phyloP scores from a whole-genome alignment of 2,329 filamentous ascomycete genomes.

The Trichothecium roseum region DNA sequence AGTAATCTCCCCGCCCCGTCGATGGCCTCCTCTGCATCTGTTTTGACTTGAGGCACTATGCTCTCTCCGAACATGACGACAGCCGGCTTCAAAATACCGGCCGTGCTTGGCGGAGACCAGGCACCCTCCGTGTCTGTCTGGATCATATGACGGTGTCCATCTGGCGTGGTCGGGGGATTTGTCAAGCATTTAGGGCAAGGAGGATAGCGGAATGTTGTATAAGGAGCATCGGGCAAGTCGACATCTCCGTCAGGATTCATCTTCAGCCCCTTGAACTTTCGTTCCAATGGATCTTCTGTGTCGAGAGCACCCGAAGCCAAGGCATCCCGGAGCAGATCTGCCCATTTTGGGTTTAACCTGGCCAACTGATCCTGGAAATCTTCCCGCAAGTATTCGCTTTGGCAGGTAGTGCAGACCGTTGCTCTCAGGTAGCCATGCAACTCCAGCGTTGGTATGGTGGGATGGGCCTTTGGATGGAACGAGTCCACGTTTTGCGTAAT shows the following conservation, averaged over 20 bases:
- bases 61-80: conserved; percentile 97
- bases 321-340: conserved; percentile 61
- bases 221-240: conserved; percentile 76
- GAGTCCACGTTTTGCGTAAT: conserved; percentile 98
- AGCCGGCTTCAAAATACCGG: conserved; percentile 80
- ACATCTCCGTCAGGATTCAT: conserved; percentile 94
- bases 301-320: conserved; percentile 65
- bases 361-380: conserved; percentile 69
- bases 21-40: conserved; percentile 67
- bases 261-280: conserved; percentile 58
- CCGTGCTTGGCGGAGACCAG: conserved; percentile 54
- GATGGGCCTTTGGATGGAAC: conserved; percentile 74
- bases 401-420: conserved; percentile 72
- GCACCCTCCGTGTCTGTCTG: conserved; percentile 72
- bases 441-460: conserved; percentile 64
- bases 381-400: conserved; percentile 57
- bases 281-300: conserved; percentile 64
- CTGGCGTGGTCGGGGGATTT: conserved; percentile 43
- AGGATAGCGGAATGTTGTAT: conserved; percentile 84
- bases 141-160: conserved; percentile 48
- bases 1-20: conserved; percentile 67
- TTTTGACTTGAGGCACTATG: conserved; percentile 60
- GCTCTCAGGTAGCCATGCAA: conserved; percentile 84
- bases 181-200: conserved; percentile 72
- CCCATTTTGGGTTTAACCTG: conserved; percentile 78